phyloP scores from a whole-genome alignment of 768 basidiomycete species.

The Exsudoporus frostii region DNA sequence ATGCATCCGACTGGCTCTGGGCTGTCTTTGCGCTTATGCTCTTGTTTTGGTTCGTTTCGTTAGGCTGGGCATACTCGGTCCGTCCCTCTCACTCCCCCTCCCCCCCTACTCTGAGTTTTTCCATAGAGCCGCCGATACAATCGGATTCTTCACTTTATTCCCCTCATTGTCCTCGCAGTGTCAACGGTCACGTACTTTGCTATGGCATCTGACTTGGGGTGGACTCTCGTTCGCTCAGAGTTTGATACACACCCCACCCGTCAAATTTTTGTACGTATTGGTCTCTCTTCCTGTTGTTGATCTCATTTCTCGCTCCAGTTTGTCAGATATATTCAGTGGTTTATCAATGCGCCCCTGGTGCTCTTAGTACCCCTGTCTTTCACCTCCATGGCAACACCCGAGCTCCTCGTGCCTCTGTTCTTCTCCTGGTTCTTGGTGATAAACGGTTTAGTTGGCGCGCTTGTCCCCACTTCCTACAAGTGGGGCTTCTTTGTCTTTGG shows the following conservation, averaged over 20 bases:
- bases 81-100: not conserved
- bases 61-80: constrained; percentile 37
- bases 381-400: constrained; percentile 46
- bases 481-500: constrained; percentile 52
- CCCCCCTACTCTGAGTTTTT: not conserved
- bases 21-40: constrained; percentile 51
- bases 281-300: not conserved
- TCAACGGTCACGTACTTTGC: constrained; percentile 47
- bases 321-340: constrained; percentile 54
- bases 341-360: constrained; percentile 52
- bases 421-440: constrained; percentile 47
- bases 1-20: constrained; percentile 54
- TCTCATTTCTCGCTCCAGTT: constrained; percentile 31
- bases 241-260: constrained; percentile 34
- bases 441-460: constrained; percentile 46
- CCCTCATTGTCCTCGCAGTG: constrained; percentile 44
- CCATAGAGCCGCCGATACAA: constrained; percentile 36
- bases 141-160: constrained; percentile 50
- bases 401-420: constrained; percentile 38
- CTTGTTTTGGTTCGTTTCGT: constrained; percentile 36
- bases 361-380: constrained; percentile 45
- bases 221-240: constrained; percentile 39
- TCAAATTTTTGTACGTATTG: constrained; percentile 41
- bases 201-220: constrained; percentile 56
- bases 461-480: constrained; percentile 51